Conservation (phyloP, 2,329 filamentous ascomycete genomes). For the Onygena corvina region DNA sequence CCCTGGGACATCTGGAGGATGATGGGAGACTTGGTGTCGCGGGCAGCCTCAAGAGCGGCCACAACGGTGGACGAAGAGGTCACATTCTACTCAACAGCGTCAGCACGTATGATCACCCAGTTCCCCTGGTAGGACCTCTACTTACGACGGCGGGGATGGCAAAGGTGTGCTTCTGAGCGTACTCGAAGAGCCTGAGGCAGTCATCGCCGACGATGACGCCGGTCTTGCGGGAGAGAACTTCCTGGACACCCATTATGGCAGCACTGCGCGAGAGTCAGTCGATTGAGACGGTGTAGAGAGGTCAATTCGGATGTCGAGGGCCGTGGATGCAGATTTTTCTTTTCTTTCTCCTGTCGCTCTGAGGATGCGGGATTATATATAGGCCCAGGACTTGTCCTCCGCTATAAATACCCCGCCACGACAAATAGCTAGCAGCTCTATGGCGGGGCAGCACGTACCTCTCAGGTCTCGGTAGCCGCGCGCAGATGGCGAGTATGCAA, state of each 20-base stretch:
- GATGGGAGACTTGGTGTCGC: constrained; percentile 80
- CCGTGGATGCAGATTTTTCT: too few species aligned
- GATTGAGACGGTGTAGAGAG: too few species aligned
- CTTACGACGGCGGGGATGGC: constrained; percentile 71
- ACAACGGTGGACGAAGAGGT: constrained; percentile 84
- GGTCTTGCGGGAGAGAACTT: constrained; percentile 50
- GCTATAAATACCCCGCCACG: constrained; percentile 1
- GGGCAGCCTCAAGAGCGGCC: constrained; percentile 82
- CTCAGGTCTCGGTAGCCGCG: neutral
- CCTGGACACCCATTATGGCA: constrained; percentile 35
- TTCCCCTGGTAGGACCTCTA: constrained; percentile 10
- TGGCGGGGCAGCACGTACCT: neutral
- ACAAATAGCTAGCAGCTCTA: neutral
- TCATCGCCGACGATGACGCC: constrained; percentile 58
- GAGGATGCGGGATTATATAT: neutral
- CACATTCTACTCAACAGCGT: constrained; percentile 50
- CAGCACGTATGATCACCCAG: constrained; percentile 7
- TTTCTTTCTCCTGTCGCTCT: too few species aligned
- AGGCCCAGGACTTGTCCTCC: too few species aligned
- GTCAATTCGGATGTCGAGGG: too few species aligned
- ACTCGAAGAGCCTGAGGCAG: constrained; percentile 65
- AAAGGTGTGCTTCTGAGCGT: constrained; percentile 76
- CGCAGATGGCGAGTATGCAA: too few species aligned
- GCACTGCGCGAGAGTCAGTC: too few species aligned
- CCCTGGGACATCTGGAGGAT: constrained; percentile 91